Evolutionary conservation across 148 eudicot species (phyloP).

Genomic region (Rhododendron kiyosumense): DNA sequence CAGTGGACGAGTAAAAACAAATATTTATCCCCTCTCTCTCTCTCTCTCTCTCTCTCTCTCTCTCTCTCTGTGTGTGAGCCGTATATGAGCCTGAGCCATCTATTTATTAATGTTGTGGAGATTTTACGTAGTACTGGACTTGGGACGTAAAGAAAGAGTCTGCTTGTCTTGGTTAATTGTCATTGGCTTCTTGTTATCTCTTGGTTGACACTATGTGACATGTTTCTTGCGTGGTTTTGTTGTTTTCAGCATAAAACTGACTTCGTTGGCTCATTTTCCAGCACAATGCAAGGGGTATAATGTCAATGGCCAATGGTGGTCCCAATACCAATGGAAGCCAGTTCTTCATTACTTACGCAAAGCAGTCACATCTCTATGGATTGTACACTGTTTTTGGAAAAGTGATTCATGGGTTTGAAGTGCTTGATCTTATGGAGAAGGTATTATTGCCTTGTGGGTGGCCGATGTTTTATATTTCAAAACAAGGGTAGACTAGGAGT

Average conservation of each 20-base stretch:
- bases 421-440: slow-evolving; percentile 97
- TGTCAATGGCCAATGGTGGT: slow-evolving; percentile 92
- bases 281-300: slow-evolving; percentile 90
- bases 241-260: neutral
- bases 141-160: neutral
- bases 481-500: neutral
- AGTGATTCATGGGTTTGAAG: slow-evolving; percentile 96
- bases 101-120: neutral
- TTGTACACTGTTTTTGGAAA: slow-evolving; percentile 85
- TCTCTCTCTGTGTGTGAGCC: neutral
- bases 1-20: no score
- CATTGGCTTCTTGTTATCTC: neutral
- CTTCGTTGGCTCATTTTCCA: slow-evolving; percentile 21
- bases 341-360: slow-evolving; percentile 79
- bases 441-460: slow-evolving; percentile 23
- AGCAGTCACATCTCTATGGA: slow-evolving; percentile 96
- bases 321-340: slow-evolving; percentile 95
- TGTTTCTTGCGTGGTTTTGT: neutral
- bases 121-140: neutral
- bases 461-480: neutral
- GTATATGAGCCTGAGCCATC: neutral
- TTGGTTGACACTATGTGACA: neutral
- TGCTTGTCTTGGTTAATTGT: neutral
- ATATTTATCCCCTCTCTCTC: no score
- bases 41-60: no score